These are phyloP conservation scores for Fragilariopsis cylindrus DNA, from an alignment of 108 stramenopile genomes.

Conservation along the genomic window DNA sequence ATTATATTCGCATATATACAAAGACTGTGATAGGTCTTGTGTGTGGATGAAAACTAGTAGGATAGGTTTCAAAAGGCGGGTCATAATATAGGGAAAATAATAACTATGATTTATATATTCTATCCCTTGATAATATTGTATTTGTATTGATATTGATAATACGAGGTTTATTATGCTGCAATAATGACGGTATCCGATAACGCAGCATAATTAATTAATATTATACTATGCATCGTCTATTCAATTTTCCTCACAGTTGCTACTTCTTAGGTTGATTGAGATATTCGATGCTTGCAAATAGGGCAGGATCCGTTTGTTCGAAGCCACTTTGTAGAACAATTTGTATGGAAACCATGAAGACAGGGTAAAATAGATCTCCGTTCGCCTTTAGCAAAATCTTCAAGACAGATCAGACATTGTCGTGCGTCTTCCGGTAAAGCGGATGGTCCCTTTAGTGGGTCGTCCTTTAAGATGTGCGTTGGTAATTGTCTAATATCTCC, in stretches of 20 bases:
- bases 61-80: too few species aligned
- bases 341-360: conserved; percentile 83
- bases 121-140: too few species aligned
- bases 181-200: background rate
- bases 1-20: too few species aligned
- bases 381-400: conserved; percentile 78
- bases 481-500: conserved; percentile 54
- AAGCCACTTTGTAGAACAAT: conserved; percentile 86
- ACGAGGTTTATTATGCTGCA: too few species aligned
- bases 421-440: conserved; percentile 57
- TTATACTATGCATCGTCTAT: background rate
- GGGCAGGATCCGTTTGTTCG: conserved; percentile 71
- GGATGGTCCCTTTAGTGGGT: background rate
- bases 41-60: too few species aligned
- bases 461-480: conserved; percentile 11
- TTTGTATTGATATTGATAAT: too few species aligned
- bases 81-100: too few species aligned
- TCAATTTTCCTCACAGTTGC: background rate
- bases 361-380: conserved; percentile 74
- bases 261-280: background rate
- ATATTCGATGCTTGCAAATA: conserved; percentile 59
- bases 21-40: too few species aligned
- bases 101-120: too few species aligned
- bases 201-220: background rate
- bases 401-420: conserved; percentile 84